phyloP scores from a whole-genome alignment of 2,329 filamentous ascomycete genomes.

The Pezicula rhizophila region DNA sequence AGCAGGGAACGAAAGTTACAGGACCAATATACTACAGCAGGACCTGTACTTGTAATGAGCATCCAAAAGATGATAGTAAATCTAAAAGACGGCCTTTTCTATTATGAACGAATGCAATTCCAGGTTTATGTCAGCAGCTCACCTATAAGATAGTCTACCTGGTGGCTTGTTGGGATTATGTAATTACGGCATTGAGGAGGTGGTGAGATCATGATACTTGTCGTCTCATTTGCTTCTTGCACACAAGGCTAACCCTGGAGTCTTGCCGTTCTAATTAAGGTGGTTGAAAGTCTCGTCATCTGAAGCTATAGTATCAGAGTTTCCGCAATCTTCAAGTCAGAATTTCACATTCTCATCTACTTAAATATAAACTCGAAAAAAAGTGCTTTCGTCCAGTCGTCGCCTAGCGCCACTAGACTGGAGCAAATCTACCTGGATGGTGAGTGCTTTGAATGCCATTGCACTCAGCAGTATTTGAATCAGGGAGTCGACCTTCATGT shows the following conservation, averaged over 20 bases:
- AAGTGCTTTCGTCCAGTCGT: background rate
- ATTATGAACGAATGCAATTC: background rate
- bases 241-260: background rate
- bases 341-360: background rate
- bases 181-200: background rate
- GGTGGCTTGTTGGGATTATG: background rate
- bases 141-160: slow-evolving; percentile 1
- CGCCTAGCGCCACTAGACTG: background rate
- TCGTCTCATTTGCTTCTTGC: background rate
- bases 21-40: background rate
- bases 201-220: too few species aligned
- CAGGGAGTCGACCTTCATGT: background rate
- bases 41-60: background rate
- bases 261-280: background rate
- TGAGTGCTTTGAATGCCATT: too few species aligned
- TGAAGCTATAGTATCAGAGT: background rate
- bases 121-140: slow-evolving; percentile 2
- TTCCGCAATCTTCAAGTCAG: background rate
- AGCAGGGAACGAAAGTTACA: background rate
- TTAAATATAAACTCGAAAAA: background rate
- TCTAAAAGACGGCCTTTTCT: background rate
- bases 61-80: background rate
- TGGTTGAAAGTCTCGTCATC: background rate
- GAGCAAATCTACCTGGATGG: background rate
- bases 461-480: background rate